Conservation (phyloP, 2,329 filamentous ascomycete species). For the Apiospora pterosperma region DNA sequence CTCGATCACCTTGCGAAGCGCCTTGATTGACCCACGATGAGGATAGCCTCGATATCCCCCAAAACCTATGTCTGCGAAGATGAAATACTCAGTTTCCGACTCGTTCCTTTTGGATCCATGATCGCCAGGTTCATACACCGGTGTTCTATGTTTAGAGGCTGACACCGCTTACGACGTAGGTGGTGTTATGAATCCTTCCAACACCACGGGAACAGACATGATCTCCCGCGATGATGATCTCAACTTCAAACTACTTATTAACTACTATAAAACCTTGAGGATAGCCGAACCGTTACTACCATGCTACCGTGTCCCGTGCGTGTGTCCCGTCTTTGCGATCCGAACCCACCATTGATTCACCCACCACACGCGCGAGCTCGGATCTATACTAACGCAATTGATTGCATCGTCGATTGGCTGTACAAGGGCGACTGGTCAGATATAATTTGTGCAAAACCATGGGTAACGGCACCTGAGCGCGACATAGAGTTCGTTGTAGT, state of each 20-base stretch:
- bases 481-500: not conserved
- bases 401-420: not conserved
- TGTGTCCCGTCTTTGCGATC: not conserved
- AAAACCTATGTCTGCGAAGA: not conserved
- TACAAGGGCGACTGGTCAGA: not conserved
- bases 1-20: not conserved
- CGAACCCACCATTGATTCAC: conserved; percentile 1
- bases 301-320: not conserved
- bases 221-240: not conserved
- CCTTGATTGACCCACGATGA: not conserved
- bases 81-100: too few relatives aligned
- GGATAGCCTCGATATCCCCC: not conserved
- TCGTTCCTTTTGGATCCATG: too few relatives aligned
- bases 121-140: not conserved
- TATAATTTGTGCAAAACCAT: not conserved
- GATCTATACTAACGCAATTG: not conserved
- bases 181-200: not conserved
- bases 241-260: not conserved
- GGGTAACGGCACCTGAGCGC: not conserved
- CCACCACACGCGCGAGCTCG: not conserved
- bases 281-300: not conserved
- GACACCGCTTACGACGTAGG: not conserved
- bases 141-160: not conserved
- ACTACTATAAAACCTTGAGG: not conserved
- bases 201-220: not conserved